Base-by-base conservation (phyloP, 2,329 filamentous ascomycete species). In the Chaetothyriales sp. region DNA sequence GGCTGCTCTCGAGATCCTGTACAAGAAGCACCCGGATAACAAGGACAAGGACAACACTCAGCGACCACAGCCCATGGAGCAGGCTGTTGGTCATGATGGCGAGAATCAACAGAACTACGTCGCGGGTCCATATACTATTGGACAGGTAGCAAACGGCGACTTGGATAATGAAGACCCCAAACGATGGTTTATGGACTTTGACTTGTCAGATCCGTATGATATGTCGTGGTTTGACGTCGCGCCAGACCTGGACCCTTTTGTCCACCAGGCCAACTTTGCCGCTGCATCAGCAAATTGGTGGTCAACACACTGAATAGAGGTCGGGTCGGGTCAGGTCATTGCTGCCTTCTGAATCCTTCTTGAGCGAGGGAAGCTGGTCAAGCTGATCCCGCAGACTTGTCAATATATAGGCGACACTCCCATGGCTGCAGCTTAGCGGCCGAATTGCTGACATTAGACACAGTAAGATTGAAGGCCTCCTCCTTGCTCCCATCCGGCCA, bases 401-500 rank as follows among this genome's bases (percentile, higher is more conserved):
- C 32, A 39, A 39, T 15, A 12, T 39, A 39, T 5, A 39, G 32
- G 5, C 32, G 32, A 15, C 32, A 39, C 32, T 39, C 32, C 32
- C 32, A 39, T 15, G 32, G 32, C 32, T 39, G 32, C 12, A 39
- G 32, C 15, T 4, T 15, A 3, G 32, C 15, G 12, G 32, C 12
- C 10, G 32, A 39, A 15, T 15, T 39, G 32, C 32, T 39, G 15
- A 39, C 32, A 39, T 39, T 39, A 39, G 32, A 39, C 2, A 39
- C 15, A 15, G 15, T 39, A 12, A 39, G 32, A 39, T 39, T 15
- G 12, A 39, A 39, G 32, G 32, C 32, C 10, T 39, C 32, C 56
- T 56, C 60, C 60, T 49, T 59, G 53, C 18, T 59, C 54, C 49
- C 59, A 59, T 20, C 59, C 57, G 43, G 43, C 43, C 43, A 20